Evolutionary conservation across 75 land plant species (phyloP).

Genomic region (Cryptomeria japonica): DNA sequence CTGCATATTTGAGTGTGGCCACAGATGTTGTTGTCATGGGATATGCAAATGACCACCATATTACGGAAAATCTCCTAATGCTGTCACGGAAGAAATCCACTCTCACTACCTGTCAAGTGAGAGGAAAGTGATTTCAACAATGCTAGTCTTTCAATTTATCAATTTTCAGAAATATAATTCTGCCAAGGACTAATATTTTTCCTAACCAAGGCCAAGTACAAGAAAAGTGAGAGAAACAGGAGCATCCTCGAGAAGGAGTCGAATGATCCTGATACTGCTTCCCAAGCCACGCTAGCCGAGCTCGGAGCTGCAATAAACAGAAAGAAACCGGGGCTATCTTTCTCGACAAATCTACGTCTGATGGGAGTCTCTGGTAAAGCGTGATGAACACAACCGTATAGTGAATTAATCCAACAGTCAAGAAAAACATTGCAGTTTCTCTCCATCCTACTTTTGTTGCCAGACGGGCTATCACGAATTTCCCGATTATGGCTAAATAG

Average conservation of each 20-base stretch:
- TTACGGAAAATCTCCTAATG: slow-evolving; percentile 24
- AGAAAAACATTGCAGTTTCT: slow-evolving; percentile 73
- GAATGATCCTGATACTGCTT: slow-evolving; percentile 58
- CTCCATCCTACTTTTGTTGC: slow-evolving; percentile 66
- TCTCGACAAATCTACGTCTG: slow-evolving; percentile 62
- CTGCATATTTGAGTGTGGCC: slow-evolving; percentile 5
- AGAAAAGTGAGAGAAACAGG: slow-evolving; percentile 45
- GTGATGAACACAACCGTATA: slow-evolving; percentile 69
- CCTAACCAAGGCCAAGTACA: neutral
- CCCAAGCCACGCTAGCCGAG: slow-evolving; percentile 80
- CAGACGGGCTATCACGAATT: slow-evolving; percentile 65
- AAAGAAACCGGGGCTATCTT: slow-evolving; percentile 86
- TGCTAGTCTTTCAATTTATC: too few relatives aligned
- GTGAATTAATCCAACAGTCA: slow-evolving; percentile 74
- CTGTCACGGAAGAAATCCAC: too few relatives aligned
- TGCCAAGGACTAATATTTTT: neutral
- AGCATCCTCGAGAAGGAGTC: slow-evolving; percentile 49
- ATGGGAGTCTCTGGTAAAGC: slow-evolving; percentile 75
- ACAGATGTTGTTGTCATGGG: slow-evolving; percentile 37
- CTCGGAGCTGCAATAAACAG: slow-evolving; percentile 15
- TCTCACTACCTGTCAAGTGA: neutral
- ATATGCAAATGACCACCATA: neutral
- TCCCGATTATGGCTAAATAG: slow-evolving; percentile 66
- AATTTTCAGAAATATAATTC: too few relatives aligned
- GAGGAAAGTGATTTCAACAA: neutral